Evolutionary conservation across 345 rosid genomes (phyloP).

Genomic region (Brassica carinata): DNA sequence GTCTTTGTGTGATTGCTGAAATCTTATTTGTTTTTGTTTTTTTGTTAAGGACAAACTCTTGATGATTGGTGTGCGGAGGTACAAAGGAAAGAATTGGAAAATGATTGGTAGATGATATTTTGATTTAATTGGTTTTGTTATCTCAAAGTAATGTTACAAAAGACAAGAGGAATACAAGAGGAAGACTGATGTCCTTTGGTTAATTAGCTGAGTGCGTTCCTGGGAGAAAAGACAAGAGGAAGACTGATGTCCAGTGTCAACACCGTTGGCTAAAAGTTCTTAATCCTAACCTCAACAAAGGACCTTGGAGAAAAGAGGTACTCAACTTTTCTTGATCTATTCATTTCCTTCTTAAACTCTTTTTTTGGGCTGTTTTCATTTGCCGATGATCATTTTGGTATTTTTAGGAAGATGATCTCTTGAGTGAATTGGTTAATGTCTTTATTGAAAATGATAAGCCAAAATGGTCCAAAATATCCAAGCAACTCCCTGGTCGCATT

Average conservation of each 20-base stretch:
- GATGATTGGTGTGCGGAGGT: neutral
- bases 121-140: neutral
- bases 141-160: neutral
- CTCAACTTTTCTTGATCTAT: neutral
- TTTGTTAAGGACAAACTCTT: slow-evolving; percentile 18
- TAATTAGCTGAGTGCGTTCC: slow-evolving; percentile 6
- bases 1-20: neutral
- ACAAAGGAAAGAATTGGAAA: slow-evolving; percentile 18
- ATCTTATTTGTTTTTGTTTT: neutral
- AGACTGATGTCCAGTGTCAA: slow-evolving; percentile 11
- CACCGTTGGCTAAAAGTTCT: slow-evolving; percentile 32
- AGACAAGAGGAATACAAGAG: too few species aligned
- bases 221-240: slow-evolving; percentile 3
- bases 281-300: slow-evolving; percentile 26
- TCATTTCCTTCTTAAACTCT: neutral
- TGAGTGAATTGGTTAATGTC: neutral
- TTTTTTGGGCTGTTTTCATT: neutral
- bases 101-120: slow-evolving; percentile 6
- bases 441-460: slow-evolving; percentile 9
- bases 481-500: slow-evolving; percentile 52
- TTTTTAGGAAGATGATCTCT: neutral
- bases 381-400: neutral
- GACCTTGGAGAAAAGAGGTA: slow-evolving; percentile 25
- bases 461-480: slow-evolving; percentile 65
- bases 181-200: neutral